Conservation (phyloP, 495 filamentous ascomycete genomes). For the Aspergillus affinis region DNA sequence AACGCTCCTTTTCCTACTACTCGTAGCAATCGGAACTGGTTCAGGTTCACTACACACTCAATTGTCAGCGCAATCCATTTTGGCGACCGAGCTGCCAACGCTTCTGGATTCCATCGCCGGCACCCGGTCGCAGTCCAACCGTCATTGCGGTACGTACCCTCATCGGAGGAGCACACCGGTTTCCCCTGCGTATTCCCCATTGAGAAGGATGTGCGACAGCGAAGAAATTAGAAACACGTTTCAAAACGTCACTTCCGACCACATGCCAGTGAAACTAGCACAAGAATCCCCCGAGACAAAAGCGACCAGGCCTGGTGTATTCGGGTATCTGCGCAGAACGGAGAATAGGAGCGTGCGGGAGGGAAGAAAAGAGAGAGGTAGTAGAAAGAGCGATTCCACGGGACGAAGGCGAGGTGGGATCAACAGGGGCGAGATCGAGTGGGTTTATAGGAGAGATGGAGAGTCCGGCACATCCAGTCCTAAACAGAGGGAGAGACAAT, state of each 20-base stretch:
- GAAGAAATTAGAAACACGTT: conserved; percentile 19
- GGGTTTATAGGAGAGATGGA: conserved; percentile 15
- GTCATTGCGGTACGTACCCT: conserved; percentile 62
- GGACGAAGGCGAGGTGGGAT: conserved; percentile 2
- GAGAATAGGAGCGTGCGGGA: background rate
- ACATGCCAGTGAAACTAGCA: conserved; percentile 34
- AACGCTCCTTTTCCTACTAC: conserved; percentile 98
- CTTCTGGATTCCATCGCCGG: background rate
- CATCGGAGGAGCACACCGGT: conserved; percentile 85
- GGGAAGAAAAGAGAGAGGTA: background rate
- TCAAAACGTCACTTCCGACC: conserved; percentile 26
- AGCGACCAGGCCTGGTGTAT: conserved; percentile 4
- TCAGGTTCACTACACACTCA: conserved; percentile 76
- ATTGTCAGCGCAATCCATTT: conserved; percentile 12
- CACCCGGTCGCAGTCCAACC: background rate
- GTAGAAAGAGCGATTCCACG: background rate
- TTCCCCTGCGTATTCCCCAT: conserved; percentile 98
- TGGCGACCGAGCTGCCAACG: background rate
- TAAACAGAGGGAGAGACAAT: conserved; percentile 12
- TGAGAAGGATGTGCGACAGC: conserved; percentile 27
- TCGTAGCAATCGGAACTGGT: conserved; percentile 91
- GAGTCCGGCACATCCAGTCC: conserved; percentile 17
- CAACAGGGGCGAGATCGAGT: conserved; percentile 5
- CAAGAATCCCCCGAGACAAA: conserved; percentile 6
- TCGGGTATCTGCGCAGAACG: background rate